Evolutionary conservation across 176 grass and related monocot species (phyloP).

Genomic region (Raddia distichophylla): DNA sequence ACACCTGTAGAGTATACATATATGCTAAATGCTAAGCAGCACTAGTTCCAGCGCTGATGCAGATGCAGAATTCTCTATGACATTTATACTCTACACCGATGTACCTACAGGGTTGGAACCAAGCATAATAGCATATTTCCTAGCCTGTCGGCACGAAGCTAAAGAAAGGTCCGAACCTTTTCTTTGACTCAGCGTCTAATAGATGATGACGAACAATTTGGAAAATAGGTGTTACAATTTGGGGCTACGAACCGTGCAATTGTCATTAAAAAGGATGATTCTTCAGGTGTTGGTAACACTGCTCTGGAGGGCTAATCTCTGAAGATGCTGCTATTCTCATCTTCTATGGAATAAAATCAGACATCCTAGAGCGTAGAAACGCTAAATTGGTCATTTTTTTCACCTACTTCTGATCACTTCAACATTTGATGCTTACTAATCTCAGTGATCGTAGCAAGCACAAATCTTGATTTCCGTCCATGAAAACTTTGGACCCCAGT

Average conservation of each 20-base stretch:
- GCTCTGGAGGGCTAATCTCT: neutral
- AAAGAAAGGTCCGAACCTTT: constrained; percentile 12
- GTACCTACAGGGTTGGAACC: neutral
- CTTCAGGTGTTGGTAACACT: neutral
- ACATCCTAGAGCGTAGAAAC: constrained; percentile 3
- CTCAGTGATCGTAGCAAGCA: constrained; percentile 33
- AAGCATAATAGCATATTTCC: constrained; percentile 2
- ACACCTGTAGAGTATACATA: constrained; percentile 18
- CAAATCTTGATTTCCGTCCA: constrained; percentile 23
- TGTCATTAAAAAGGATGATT: constrained; percentile 12
- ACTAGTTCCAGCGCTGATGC: neutral
- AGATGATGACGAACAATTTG: constrained; percentile 5
- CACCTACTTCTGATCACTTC: neutral
- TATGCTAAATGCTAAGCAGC: neutral
- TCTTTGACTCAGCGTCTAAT: neutral
- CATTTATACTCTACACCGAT: neutral
- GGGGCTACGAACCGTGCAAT: neutral
- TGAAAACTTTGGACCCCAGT: neutral
- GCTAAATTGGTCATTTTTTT: neutral
- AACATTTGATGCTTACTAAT: constrained; percentile 51
- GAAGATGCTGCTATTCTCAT: constrained; percentile 31
- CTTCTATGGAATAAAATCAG: constrained; percentile 7
- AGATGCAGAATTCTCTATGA: neutral
- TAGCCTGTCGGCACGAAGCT: neutral
- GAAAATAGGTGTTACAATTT: neutral